phyloP scores from a whole-genome alignment of 2,329 filamentous ascomycete species.

The Ophiostoma fasciatum region DNA sequence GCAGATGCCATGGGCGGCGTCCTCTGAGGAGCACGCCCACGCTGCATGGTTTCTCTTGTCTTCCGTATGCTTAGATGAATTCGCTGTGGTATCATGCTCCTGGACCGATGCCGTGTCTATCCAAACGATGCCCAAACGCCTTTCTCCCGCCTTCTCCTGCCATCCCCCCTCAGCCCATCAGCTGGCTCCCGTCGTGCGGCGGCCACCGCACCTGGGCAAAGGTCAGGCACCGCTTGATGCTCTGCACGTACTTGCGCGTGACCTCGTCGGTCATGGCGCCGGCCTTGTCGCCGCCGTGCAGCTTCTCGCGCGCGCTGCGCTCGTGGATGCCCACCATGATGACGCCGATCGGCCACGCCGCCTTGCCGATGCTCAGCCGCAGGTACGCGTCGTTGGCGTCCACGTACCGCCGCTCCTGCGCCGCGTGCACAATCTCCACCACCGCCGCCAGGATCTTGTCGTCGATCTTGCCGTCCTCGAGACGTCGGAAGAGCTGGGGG shows the following conservation, averaged over 20 bases:
- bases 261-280: conserved; percentile 96
- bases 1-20: too few species aligned
- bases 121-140: background rate
- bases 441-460: conserved; percentile 68
- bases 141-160: background rate
- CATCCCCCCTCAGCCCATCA: conserved; percentile 61
- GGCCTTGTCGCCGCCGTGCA: conserved; percentile 75
- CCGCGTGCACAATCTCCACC: conserved; percentile 80
- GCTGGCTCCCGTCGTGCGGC: conserved; percentile 76
- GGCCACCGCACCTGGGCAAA: conserved; percentile 97
- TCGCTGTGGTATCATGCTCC: too few species aligned
- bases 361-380: conserved; percentile 84
- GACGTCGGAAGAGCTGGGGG: conserved; percentile 77
- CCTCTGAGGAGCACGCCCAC: too few species aligned
- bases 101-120: too few species aligned
- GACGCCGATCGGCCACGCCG: conserved; percentile 96
- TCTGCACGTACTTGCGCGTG: conserved; percentile 91
- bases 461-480: conserved; percentile 69
- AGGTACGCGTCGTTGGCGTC: conserved; percentile 95
- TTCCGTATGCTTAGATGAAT: too few species aligned
- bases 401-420: conserved; percentile 83
- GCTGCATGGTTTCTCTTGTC: too few species aligned
- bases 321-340: conserved; percentile 99
- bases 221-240: conserved; percentile 90
- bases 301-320: conserved; percentile 83